These are phyloP conservation scores for Acacia crassicarpa DNA, from an alignment of 306 rosid genomes.

Conservation along the genomic window DNA sequence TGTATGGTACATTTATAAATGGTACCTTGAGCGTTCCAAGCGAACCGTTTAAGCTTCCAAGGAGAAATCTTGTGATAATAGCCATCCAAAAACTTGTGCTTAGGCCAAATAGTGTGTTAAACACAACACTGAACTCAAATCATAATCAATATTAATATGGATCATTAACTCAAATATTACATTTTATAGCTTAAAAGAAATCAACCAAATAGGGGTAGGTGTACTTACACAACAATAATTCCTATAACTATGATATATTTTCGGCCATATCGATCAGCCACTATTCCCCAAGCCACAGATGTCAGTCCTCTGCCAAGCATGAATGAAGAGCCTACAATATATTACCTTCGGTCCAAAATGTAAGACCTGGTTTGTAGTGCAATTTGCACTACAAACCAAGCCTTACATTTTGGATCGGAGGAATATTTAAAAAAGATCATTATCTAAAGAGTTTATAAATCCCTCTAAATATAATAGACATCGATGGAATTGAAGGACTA, in stretches of 20 bases:
- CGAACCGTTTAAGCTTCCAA: conserved; percentile 76
- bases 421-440: background rate
- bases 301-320: conserved; percentile 86
- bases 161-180: background rate
- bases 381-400: too few species aligned
- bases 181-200: too few species aligned
- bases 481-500: background rate
- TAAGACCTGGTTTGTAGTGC: too few species aligned
- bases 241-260: conserved; percentile 73
- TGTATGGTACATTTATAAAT: background rate
- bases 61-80: conserved; percentile 66
- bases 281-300: conserved; percentile 69
- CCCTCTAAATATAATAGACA: background rate
- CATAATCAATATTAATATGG: background rate
- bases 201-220: background rate
- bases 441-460: background rate
- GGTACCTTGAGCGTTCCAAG: conserved; percentile 86
- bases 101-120: conserved; percentile 87
- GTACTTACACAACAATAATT: conserved; percentile 50
- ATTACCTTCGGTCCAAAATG: background rate
- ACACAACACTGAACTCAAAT: conserved; percentile 54
- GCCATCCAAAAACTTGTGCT: conserved; percentile 92
- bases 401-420: too few species aligned
- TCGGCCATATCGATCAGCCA: conserved; percentile 88
- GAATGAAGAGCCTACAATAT: conserved; percentile 64